Percentiles rank a stretch among this genome's conserved stretches.
Evolutionary conservation across 73 alveolate genomes (phyloP).

Genomic region (Paramecium bursaria): DNA sequence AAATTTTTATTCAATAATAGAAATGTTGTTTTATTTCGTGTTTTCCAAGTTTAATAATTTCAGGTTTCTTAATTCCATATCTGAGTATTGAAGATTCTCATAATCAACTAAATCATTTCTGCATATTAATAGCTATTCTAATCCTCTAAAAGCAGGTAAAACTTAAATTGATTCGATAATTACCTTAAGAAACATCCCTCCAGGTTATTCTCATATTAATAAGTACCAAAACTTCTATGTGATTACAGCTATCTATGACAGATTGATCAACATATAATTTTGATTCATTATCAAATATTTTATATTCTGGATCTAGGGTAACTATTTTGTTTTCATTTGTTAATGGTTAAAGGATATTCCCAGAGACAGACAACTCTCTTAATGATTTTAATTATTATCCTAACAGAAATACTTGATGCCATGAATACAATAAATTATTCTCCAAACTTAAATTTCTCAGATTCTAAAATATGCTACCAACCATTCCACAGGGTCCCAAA

Average conservation of each 20-base stretch:
- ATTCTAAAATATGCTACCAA: constrained; percentile 71
- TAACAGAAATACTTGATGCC: constrained; percentile 81
- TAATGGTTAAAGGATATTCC: constrained; percentile 72
- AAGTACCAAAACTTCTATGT: constrained; percentile 74
- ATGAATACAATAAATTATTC: constrained; percentile 75
- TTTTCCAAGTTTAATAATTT: constrained; percentile 79
- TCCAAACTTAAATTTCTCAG: constrained; percentile 75
- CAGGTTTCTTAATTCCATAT: constrained; percentile 68
- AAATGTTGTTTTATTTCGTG: constrained; percentile 70
- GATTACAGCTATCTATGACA: constrained; percentile 38
- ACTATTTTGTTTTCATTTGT: constrained; percentile 7
- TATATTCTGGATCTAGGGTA: not conserved
- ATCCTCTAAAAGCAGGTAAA: constrained; percentile 76
- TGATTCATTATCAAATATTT: constrained; percentile 41
- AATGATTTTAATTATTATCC: constrained; percentile 72
- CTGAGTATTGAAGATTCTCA: constrained; percentile 68
- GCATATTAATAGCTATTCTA: constrained; percentile 79
- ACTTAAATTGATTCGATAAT: constrained; percentile 66
- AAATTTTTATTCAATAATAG: constrained; percentile 36
- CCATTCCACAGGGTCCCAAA: constrained; percentile 74
- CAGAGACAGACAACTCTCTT: constrained; percentile 75
- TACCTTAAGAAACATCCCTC: constrained; percentile 58
- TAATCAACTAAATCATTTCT: constrained; percentile 74
- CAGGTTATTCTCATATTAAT: constrained; percentile 81
- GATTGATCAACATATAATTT: constrained; percentile 18